Evolutionary conservation across 352 stramenopile species (phyloP).

Genomic region (Lagenidium giganteum): DNA sequence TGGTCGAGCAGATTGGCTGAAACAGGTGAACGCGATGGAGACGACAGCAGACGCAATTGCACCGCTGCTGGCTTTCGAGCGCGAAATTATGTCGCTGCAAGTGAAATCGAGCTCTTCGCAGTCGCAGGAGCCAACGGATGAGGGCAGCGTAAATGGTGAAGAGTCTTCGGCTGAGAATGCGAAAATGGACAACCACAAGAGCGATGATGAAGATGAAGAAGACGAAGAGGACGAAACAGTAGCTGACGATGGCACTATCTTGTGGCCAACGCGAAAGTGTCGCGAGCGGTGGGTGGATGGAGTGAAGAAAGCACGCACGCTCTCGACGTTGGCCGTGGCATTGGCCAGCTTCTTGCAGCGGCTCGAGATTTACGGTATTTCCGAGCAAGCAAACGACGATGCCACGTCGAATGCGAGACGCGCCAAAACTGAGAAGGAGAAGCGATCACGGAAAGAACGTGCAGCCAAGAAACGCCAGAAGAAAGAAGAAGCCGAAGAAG

Average conservation of each 20-base stretch:
- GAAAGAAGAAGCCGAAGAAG: slow-evolving; percentile 43
- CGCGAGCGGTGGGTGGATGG: slow-evolving; percentile 66
- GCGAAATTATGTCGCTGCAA: slow-evolving; percentile 57
- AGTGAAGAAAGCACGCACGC: slow-evolving; percentile 43
- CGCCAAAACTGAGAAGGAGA: slow-evolving; percentile 68
- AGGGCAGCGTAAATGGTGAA: background rate
- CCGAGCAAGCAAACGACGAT: slow-evolving; percentile 43
- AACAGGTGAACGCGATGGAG: slow-evolving; percentile 27
- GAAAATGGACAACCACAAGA: slow-evolving; percentile 66
- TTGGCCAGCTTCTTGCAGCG: slow-evolving; percentile 65
- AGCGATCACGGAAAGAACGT: slow-evolving; percentile 61
- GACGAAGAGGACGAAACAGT: slow-evolving; percentile 46
- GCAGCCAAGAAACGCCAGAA: slow-evolving; percentile 67
- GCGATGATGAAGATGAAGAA: slow-evolving; percentile 72
- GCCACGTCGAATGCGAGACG: slow-evolving; percentile 31
- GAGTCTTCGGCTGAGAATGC: slow-evolving; percentile 22
- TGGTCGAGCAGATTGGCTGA: slow-evolving; percentile 41
- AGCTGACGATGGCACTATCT: slow-evolving; percentile 45
- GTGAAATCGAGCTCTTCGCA: too few relatives aligned
- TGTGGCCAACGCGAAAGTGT: slow-evolving; percentile 73
- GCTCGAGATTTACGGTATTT: slow-evolving; percentile 58
- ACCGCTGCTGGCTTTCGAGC: slow-evolving; percentile 54
- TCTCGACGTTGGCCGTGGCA: slow-evolving; percentile 49
- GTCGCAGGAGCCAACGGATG: too few relatives aligned
- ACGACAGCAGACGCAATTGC: slow-evolving; percentile 31